Evolutionary conservation across 495 filamentous ascomycete genomes (phyloP).

Genomic region (Penicillium subrubescens): DNA sequence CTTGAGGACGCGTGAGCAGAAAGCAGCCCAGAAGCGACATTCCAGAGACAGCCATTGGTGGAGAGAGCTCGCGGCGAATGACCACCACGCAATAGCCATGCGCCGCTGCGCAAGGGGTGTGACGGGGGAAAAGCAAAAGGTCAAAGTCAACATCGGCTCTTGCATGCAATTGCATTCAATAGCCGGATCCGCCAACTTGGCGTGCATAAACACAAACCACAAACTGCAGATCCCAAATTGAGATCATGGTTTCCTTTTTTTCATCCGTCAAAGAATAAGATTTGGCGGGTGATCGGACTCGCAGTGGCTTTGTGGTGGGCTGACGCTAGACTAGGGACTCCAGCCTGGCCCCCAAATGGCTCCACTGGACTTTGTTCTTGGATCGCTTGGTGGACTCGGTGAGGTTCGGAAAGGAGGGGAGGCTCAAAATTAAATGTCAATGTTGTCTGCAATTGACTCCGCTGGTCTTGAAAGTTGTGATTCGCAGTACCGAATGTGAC

Average conservation of each 20-base stretch:
- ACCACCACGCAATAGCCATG: conserved; percentile 23
- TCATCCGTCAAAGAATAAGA: not conserved
- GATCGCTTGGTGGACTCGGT: not conserved
- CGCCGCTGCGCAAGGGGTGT: conserved; percentile 22
- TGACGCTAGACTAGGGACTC: not conserved
- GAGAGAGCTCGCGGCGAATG: not conserved
- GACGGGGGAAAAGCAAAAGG: not conserved
- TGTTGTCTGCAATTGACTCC: not conserved
- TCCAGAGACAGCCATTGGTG: not conserved
- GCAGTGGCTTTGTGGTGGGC: not conserved
- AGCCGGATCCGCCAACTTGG: not conserved
- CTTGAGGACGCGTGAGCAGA: not conserved
- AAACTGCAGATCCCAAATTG: not conserved
- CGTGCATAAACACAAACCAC: not conserved
- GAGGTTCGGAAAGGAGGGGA: not conserved
- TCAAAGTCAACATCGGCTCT: not conserved
- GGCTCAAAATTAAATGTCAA: not conserved
- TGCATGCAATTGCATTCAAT: conserved; percentile 6
- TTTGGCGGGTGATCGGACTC: not conserved
- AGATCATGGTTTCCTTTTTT: not conserved
- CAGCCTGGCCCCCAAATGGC: not conserved
- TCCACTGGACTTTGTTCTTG: not conserved
- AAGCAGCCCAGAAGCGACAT: not conserved
- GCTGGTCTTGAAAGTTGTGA: not conserved
- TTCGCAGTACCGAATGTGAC: conserved; percentile 2